Evolutionary conservation across 768 basidiomycete genomes (phyloP).

Genomic region (Trametes meyenii): DNA sequence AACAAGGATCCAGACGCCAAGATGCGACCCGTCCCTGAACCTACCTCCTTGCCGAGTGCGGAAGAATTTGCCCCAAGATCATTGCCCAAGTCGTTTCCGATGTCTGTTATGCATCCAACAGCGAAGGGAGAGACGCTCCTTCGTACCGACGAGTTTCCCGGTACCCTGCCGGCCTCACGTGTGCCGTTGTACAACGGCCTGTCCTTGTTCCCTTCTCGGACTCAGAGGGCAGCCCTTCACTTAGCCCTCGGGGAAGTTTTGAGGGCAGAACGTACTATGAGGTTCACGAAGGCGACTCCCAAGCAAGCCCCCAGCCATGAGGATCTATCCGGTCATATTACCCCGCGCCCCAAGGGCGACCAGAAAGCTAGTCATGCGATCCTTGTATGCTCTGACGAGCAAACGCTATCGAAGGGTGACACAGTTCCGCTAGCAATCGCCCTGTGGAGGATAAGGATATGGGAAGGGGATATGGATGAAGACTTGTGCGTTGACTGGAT

Average conservation of each 20-base stretch:
- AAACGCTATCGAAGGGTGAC: slow-evolving; percentile 57
- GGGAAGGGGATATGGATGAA: slow-evolving; percentile 50
- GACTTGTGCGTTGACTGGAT: slow-evolving; percentile 10
- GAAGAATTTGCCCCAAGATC: neutral
- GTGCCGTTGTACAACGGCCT: slow-evolving; percentile 74
- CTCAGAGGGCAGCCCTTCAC: slow-evolving; percentile 65
- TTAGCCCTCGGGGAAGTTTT: slow-evolving; percentile 51
- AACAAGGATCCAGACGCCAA: slow-evolving; percentile 55
- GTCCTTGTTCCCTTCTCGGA: slow-evolving; percentile 60
- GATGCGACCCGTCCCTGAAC: slow-evolving; percentile 38
- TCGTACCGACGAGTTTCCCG: slow-evolving; percentile 17
- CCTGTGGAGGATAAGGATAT: slow-evolving; percentile 80
- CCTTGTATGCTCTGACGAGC: slow-evolving; percentile 55
- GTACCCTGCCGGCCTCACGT: slow-evolving; percentile 35
- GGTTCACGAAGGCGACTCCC: slow-evolving; percentile 6
- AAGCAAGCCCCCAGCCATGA: neutral
- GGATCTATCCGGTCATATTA: neutral
- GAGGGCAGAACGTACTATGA: slow-evolving; percentile 45
- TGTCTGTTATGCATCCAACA: slow-evolving; percentile 34
- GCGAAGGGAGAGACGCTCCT: slow-evolving; percentile 7
- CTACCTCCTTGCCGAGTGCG: slow-evolving; percentile 7
- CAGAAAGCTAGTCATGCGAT: slow-evolving; percentile 70
- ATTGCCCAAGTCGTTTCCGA: slow-evolving; percentile 22
- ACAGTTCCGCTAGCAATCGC: slow-evolving; percentile 67
- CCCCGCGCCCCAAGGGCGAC: slow-evolving; percentile 30